A percentile compares a stretch with the other conserved stretches of the same genome.
These are phyloP conservation scores for Triadica sebifera DNA, from an alignment of 345 rosid species.

Conservation along the genomic window DNA sequence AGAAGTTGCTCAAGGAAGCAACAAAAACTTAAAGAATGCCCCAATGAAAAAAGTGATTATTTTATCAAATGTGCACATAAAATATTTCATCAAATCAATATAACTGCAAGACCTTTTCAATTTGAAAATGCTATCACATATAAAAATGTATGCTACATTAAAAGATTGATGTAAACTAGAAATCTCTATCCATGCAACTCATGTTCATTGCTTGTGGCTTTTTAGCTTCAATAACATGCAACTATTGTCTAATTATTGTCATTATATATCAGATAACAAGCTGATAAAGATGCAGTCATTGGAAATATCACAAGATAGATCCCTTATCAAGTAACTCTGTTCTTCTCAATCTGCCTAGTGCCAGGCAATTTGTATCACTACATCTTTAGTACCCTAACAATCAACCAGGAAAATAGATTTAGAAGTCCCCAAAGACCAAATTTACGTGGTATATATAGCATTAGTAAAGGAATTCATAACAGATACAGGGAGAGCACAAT, in stretches of 20 bases:
- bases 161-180: background rate
- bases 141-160: background rate
- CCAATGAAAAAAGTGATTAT: background rate
- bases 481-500: background rate
- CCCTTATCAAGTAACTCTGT: background rate
- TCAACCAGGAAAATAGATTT: background rate
- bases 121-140: background rate
- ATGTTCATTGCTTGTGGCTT: background rate
- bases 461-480: background rate
- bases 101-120: background rate
- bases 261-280: background rate
- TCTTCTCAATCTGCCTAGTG: background rate
- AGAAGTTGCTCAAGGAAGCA: slow-evolving; percentile 11
- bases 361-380: background rate
- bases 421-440: background rate
- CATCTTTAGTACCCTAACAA: slow-evolving; percentile 3
- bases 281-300: background rate
- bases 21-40: background rate
- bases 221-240: background rate
- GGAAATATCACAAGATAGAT: background rate
- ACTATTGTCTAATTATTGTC: background rate
- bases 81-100: background rate
- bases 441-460: background rate
- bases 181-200: background rate
- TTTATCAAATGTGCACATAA: background rate